Base-by-base conservation (phyloP, 768 basidiomycete species). In the Mycena chlorophos region DNA sequence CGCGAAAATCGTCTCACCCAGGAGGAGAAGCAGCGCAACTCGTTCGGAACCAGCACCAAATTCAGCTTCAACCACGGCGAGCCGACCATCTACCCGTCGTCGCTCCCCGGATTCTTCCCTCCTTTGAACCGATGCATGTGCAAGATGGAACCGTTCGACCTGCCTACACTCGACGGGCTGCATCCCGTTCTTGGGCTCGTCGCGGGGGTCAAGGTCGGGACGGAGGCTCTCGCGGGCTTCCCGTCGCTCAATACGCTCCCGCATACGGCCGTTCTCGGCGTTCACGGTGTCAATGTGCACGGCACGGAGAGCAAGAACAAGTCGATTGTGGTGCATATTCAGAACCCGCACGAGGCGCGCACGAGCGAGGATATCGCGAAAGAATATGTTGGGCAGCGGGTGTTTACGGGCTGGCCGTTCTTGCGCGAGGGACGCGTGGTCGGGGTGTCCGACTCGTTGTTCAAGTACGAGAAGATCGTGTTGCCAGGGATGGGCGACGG, bases 31-130 rank as follows among this genome's bases (percentile, higher is more conserved):
- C 64, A 72, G 19, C 79, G 97, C 38, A 98, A 98, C 66, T 62
- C 77, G 2, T 87, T 83, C 55, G 93, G 94, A 26, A 84, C 87
- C 2, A 94, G 90, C 63, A 89, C 86, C 2, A 84, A 78, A 57
- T 98, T 98, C 74, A 75, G 65, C 3, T 94, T 84, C 71, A 85
- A 83, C 60, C 68, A 74, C 8, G 78, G 83, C 29, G 80, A 85
- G 61, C 81, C 88, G 25, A 85, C 78, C 0, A 66, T 75, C 16
- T 99, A 97, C 67, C 91, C 94, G 0, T 97, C 96, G 0, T 96
- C 97, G 2, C 74, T 95, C 1, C 94, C 94, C 1, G 91, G 93
- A 4, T 94, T 98, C 77, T 97, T 99, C 82, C 95, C 97, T 12
- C 80, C 91, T 23, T 72, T 99, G 16, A 73, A 85, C 61, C 84